These are phyloP conservation scores for Trichosporon asahii DNA, from an alignment of 1,284 basidiomycete species.

Conservation along the genomic window DNA sequence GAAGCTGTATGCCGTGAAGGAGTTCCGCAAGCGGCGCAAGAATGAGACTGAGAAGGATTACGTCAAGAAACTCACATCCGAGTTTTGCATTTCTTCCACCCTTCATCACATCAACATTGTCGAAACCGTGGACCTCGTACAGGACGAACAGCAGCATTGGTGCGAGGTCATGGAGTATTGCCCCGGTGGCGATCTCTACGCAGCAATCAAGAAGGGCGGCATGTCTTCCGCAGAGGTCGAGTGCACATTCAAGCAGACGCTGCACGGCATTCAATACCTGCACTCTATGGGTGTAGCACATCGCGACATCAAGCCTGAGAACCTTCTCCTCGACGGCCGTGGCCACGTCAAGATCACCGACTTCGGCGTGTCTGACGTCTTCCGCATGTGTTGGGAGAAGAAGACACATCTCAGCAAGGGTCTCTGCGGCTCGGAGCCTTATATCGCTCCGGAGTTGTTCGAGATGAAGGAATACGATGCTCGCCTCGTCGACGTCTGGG, in stretches of 20 bases:
- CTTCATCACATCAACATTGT: conserved; percentile 95
- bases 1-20: conserved; percentile 99
- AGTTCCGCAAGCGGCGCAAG: conserved; percentile 96
- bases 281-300: conserved; percentile 88
- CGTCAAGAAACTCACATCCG: conserved; percentile 98
- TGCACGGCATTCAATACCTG: conserved; percentile 70
- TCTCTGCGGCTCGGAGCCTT: conserved; percentile 94
- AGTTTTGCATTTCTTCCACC: conserved; percentile 98
- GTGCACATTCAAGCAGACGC: conserved; percentile 96
- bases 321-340: conserved; percentile 85
- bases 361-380: conserved; percentile 97
- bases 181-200: conserved; percentile 93
- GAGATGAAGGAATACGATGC: conserved; percentile 97
- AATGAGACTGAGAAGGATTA: conserved; percentile 99
- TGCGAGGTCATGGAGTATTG: conserved; percentile 99
- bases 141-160: conserved; percentile 94
- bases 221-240: conserved; percentile 94
- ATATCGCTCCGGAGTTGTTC: conserved; percentile 98
- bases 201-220: conserved; percentile 94
- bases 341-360: conserved; percentile 99
- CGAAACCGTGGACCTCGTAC: conserved; percentile 97
- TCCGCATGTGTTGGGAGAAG: conserved; percentile 95
- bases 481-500: conserved; percentile 95
- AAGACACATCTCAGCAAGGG: conserved; percentile 97
- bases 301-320: conserved; percentile 97